A percentile compares a stretch with the other conserved stretches of the same genome.
These are phyloP conservation scores for Annulohypoxylon bovei DNA, from an alignment of 495 filamentous ascomycete species.

Conservation along the genomic window DNA sequence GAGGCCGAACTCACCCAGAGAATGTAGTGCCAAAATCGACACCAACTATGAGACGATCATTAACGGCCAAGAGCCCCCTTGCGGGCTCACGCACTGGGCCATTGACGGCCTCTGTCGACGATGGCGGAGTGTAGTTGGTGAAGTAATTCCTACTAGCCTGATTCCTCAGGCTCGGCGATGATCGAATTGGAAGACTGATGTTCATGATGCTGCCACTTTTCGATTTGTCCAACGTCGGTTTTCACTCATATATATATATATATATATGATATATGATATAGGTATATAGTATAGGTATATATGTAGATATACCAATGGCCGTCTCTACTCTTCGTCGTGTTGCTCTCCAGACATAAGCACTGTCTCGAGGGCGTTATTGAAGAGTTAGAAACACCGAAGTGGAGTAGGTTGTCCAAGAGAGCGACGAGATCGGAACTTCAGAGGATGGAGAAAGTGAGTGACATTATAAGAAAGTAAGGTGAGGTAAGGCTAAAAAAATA, in stretches of 20 bases:
- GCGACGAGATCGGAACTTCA: neutral
- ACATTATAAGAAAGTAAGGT: neutral
- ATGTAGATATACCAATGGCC: neutral
- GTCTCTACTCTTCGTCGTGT: neutral
- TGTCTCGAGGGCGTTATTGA: neutral
- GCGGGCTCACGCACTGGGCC: slow-evolving; percentile 63
- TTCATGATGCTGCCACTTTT: slow-evolving; percentile 49
- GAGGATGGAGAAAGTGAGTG: neutral
- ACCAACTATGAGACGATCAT: slow-evolving; percentile 70
- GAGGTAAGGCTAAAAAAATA: neutral
- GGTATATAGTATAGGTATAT: neutral
- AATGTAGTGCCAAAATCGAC: slow-evolving; percentile 78
- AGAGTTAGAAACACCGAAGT: neutral
- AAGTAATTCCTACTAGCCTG: slow-evolving; percentile 66
- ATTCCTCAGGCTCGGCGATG: slow-evolving; percentile 58
- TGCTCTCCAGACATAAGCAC: slow-evolving; percentile 11
- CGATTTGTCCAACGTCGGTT: slow-evolving; percentile 8
- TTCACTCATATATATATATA: slow-evolving; percentile 5
- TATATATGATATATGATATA: neutral
- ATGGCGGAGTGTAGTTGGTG: slow-evolving; percentile 59
- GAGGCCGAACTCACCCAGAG: slow-evolving; percentile 63
- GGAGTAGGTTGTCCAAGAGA: slow-evolving; percentile 14
- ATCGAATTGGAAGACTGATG: slow-evolving; percentile 60
- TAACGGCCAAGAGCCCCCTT: slow-evolving; percentile 55
- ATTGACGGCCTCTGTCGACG: slow-evolving; percentile 64